phyloP scores from a whole-genome alignment of 805 yeast species.

The Pichia rugopelliculosa region DNA sequence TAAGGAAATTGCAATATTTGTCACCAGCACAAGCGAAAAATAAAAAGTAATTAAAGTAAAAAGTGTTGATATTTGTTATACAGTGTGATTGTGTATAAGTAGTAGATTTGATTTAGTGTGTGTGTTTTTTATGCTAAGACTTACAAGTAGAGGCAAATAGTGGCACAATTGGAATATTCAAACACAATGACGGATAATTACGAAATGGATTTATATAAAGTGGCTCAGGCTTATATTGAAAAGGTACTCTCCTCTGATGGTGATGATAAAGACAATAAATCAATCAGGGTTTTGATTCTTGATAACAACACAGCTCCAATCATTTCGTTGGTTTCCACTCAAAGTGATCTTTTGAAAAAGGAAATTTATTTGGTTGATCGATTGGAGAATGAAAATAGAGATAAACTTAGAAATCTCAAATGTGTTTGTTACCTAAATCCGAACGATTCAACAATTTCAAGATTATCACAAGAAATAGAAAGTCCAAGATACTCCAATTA shows the following conservation, averaged over 20 bases:
- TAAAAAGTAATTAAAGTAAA: neutral
- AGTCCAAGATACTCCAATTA: conserved; percentile 77
- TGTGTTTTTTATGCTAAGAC: neutral
- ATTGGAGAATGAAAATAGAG: conserved; percentile 50
- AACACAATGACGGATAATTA: neutral
- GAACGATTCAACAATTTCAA: conserved; percentile 50
- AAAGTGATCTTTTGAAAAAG: conserved; percentile 70
- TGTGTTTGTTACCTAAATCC: conserved; percentile 81
- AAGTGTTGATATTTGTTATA: too few species aligned
- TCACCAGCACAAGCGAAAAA: neutral
- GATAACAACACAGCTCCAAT: conserved; percentile 77
- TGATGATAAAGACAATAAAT: conserved; percentile 13
- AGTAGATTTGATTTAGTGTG: too few species aligned
- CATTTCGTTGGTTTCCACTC: conserved; percentile 84
- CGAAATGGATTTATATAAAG: conserved; percentile 40
- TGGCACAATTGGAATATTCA: neutral
- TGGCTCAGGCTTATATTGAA: conserved; percentile 38
- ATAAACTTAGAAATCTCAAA: conserved; percentile 68
- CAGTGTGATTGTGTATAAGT: too few species aligned
- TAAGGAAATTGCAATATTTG: neutral
- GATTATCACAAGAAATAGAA: conserved; percentile 57
- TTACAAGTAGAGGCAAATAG: neutral
- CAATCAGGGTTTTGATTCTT: conserved; percentile 67
- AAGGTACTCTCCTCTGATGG: conserved; percentile 25
- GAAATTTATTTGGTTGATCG: conserved; percentile 81